Evolutionary conservation across 225 moss, liverwort and hornwort species (phyloP).

Genomic region (Physcomitrellopsis africana): DNA sequence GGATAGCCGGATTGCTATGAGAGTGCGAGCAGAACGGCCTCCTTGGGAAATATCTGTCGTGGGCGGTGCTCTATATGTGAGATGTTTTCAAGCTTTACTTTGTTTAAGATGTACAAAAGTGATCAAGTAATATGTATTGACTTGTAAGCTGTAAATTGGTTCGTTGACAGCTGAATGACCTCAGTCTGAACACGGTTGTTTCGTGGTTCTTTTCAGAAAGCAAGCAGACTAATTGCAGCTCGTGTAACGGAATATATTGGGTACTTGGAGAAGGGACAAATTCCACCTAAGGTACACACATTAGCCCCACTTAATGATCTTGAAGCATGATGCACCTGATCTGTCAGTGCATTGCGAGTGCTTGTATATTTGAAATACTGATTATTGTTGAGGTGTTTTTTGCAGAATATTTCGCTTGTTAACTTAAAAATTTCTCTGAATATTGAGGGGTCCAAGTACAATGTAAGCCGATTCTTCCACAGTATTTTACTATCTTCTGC

Average conservation of each 20-base stretch:
- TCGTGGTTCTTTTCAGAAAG: conserved; percentile 62
- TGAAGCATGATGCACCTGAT: not conserved
- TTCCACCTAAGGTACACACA: conserved; percentile 86
- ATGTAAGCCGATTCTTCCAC: conserved; percentile 47
- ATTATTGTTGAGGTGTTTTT: conserved; percentile 6
- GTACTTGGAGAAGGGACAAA: conserved; percentile 94
- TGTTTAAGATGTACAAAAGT: not conserved
- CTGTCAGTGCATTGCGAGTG: not conserved
- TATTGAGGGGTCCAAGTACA: conserved; percentile 90
- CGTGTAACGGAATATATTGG: conserved; percentile 94
- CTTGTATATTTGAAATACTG: conserved; percentile 2
- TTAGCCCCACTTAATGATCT: not conserved
- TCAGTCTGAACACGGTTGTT: conserved; percentile 20
- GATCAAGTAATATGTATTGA: not conserved
- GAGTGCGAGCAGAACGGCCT: conserved; percentile 89
- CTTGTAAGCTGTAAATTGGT: not conserved
- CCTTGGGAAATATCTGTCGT: conserved; percentile 88
- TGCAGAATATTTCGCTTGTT: conserved; percentile 91
- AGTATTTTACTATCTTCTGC: conserved; percentile 10
- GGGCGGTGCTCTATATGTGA: conserved; percentile 93
- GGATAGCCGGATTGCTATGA: conserved; percentile 92
- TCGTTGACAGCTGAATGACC: not conserved
- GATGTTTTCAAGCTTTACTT: conserved; percentile 16
- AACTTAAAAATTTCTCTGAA: conserved; percentile 84
- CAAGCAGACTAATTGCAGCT: conserved; percentile 74